phyloP scores from a whole-genome alignment of 176 grass and related monocot genomes.

The Rhynchospora pubera region DNA sequence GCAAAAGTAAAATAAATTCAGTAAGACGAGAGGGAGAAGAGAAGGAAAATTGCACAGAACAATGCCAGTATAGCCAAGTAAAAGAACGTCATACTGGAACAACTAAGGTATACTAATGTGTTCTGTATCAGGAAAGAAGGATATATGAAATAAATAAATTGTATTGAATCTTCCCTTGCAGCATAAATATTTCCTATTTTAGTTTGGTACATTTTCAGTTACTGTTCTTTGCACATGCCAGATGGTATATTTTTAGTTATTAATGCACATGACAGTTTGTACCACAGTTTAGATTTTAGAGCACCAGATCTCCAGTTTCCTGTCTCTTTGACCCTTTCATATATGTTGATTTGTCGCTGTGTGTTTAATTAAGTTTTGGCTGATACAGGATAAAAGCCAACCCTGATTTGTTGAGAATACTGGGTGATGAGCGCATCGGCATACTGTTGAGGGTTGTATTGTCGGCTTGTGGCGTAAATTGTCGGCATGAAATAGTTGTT shows the following conservation, averaged over 20 bases:
- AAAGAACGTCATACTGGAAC: too few relatives aligned
- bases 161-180: neutral
- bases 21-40: neutral
- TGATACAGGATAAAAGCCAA: neutral
- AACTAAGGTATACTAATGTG: too few relatives aligned
- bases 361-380: neutral
- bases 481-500: slow-evolving; percentile 98
- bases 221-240: neutral
- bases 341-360: neutral
- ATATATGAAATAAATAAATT: too few relatives aligned
- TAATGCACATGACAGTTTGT: neutral
- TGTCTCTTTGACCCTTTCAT: neutral
- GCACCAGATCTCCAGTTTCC: neutral
- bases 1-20: neutral
- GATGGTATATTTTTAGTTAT: neutral
- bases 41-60: too few relatives aligned
- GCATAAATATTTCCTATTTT: neutral
- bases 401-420: slow-evolving; percentile 58
- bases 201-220: neutral
- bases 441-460: slow-evolving; percentile 72
- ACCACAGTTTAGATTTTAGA: neutral
- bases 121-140: too few relatives aligned
- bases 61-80: too few relatives aligned
- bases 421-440: slow-evolving; percentile 54
- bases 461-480: slow-evolving; percentile 44